Percentiles rank a stretch among this genome's conserved stretches.
phyloP scores from a whole-genome alignment of 2,329 filamentous ascomycete genomes.

The Colletotrichum orbiculare region DNA sequence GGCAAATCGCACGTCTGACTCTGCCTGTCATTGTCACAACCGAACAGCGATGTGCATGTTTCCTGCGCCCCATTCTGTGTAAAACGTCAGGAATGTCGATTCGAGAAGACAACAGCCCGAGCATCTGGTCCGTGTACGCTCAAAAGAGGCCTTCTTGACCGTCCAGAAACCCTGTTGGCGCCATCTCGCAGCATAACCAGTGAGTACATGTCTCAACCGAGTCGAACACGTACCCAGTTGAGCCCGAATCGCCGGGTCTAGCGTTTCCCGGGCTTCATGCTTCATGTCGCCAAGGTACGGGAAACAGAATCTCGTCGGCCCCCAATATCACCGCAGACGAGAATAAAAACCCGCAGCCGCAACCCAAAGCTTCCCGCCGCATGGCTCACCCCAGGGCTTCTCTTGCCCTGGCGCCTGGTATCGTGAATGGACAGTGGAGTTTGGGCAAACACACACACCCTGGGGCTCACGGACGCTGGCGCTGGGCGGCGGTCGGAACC shows the following conservation, averaged over 20 bases:
- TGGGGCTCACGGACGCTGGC: slow-evolving; percentile 8
- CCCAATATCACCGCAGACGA: slow-evolving; percentile 11
- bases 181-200: too few relatives aligned
- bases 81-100: too few relatives aligned
- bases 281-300: slow-evolving; percentile 1
- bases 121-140: too few relatives aligned
- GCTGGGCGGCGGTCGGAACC: slow-evolving; percentile 10
- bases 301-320: slow-evolving; percentile 6
- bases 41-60: too few relatives aligned
- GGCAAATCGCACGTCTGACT: too few relatives aligned
- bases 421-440: background rate
- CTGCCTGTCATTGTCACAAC: too few relatives aligned
- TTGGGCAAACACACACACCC: background rate
- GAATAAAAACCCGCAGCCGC: background rate
- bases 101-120: too few relatives aligned
- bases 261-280: background rate
- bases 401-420: background rate
- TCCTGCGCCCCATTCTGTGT: too few relatives aligned
- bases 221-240: background rate
- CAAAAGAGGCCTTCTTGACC: too few relatives aligned
- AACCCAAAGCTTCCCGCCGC: slow-evolving; percentile 15
- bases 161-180: too few relatives aligned
- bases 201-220: too few relatives aligned
- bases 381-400: slow-evolving; percentile 12
- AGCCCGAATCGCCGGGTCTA: slow-evolving; percentile 19